These are phyloP conservation scores for Millerozyma acaciae DNA, from an alignment of 805 yeast genomes.

Conservation along the genomic window DNA sequence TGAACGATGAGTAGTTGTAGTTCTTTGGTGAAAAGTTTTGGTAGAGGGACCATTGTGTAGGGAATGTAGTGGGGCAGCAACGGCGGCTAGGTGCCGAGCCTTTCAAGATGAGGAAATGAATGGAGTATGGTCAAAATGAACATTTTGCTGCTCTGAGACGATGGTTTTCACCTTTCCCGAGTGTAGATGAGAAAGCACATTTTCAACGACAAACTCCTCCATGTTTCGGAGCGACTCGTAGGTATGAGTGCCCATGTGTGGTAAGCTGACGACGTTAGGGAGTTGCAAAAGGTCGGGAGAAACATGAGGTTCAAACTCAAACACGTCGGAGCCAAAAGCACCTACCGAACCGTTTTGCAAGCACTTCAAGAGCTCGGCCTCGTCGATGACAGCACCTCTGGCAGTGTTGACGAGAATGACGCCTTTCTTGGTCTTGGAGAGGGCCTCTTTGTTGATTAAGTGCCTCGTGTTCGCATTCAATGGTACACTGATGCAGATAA, in stretches of 20 bases:
- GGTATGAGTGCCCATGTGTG: conserved; percentile 87
- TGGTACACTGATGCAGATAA: conserved; percentile 74
- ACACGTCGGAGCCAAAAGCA: conserved; percentile 71
- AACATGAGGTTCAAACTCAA: conserved; percentile 72
- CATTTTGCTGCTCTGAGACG: conserved; percentile 71
- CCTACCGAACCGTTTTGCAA: conserved; percentile 63
- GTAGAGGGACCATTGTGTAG: too few relatives aligned
- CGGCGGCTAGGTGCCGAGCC: too few relatives aligned
- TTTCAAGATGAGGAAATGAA: too few relatives aligned
- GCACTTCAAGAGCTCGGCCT: conserved; percentile 50
- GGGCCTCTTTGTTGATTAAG: conserved; percentile 55
- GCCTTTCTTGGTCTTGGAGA: conserved; percentile 71
- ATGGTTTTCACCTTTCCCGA: conserved; percentile 68
- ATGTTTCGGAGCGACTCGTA: conserved; percentile 69
- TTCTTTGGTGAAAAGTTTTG: too few relatives aligned
- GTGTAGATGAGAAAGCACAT: conserved; percentile 53
- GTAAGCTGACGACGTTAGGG: conserved; percentile 72
- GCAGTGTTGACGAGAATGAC: conserved; percentile 76
- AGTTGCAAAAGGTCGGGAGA: conserved; percentile 55
- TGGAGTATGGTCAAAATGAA: conserved; percentile 24
- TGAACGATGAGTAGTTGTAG: too few relatives aligned
- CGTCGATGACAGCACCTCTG: conserved; percentile 81
- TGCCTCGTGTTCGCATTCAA: conserved; percentile 70
- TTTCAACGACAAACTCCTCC: conserved; percentile 76
- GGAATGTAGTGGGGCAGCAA: too few relatives aligned